Evolutionary conservation across 495 filamentous ascomycete genomes (phyloP), one percentile per base, ranked within the genome.

Genomic region (Penicillium daleae): DNA sequence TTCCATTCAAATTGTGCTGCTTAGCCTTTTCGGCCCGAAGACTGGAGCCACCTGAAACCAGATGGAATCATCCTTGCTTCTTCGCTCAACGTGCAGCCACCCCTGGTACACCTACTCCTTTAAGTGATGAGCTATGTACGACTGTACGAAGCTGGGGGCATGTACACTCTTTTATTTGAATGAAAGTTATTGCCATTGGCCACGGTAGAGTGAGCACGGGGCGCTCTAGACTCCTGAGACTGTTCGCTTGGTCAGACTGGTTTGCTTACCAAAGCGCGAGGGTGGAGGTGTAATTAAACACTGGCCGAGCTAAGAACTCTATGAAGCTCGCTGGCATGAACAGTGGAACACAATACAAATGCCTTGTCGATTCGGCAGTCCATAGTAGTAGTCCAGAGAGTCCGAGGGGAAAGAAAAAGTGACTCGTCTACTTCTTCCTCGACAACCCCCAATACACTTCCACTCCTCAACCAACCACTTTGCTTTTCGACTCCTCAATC

Each of bases 61-160:
- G 22, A n/a, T 29, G 46, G n/a, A n/a, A n/a, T n/a, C 12, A 9
- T 59, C 61, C 61, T 63, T 63, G 39, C 61, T 26, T 63, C n/a
- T 46, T 2, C 10, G n/a, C n/a, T n/a, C 22, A 49, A 13, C 24
- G 22, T 50, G 46, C 46, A 50, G 24, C 3, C 24, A n/a, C 2
- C 46, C 46, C 46, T 50, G 17, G 46, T 29, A 50, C 15, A 6
- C 27, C 46, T n/a, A 4, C 17, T 17, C 0, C 6, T 17, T 24
- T 27, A 24, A 29, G 46, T n/a, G 4, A 49, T 27, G 24, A 50
- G 46, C 13, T 3, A 49, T 17, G 24, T 29, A 24, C 26, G 27
- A 26, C 22, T 24, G 42, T 22, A 22, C 10, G 46, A 50, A 50
- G 46, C 46, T 29, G 13, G 46, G n/a, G 46, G 12, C 13, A 29